phyloP scores from a whole-genome alignment of 768 basidiomycete genomes.

The Clavulina sp. region DNA sequence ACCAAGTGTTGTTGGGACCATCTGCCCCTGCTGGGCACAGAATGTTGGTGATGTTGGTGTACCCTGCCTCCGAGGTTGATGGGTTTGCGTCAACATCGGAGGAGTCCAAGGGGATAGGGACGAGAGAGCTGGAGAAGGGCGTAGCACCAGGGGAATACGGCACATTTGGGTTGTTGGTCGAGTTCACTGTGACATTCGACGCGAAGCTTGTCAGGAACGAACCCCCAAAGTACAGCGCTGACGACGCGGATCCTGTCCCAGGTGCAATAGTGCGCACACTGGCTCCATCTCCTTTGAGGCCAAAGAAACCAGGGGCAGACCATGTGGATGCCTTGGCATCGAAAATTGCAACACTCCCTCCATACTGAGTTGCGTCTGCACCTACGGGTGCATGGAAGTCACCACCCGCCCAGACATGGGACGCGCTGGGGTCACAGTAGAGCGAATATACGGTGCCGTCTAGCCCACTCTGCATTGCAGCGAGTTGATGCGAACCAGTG shows the following conservation, averaged over 20 bases:
- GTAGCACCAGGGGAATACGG: conserved; percentile 68
- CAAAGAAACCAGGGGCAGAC: conserved; percentile 65
- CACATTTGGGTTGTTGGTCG: conserved; percentile 69
- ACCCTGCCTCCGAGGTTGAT: conserved; percentile 40
- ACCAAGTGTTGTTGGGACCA: conserved; percentile 70
- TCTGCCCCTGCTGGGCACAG: conserved; percentile 78
- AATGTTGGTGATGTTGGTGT: conserved; percentile 45
- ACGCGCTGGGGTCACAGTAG: conserved; percentile 52
- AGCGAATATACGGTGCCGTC: conserved; percentile 57
- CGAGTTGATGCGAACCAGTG: conserved; percentile 36
- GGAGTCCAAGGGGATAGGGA: conserved; percentile 47
- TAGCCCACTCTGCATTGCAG: conserved; percentile 47
- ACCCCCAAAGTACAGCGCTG: conserved; percentile 74
- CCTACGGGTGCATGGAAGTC: conserved; percentile 26
- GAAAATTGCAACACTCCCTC: conserved; percentile 44
- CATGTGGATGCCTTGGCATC: conserved; percentile 45
- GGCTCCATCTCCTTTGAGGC: conserved; percentile 51
- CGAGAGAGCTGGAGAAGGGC: conserved; percentile 77
- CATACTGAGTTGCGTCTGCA: conserved; percentile 30
- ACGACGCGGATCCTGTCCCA: conserved; percentile 48
- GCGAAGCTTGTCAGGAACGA: conserved; percentile 65
- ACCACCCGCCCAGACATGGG: conserved; percentile 66
- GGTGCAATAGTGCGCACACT: conserved; percentile 60
- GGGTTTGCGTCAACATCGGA: conserved; percentile 42
- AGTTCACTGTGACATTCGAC: conserved; percentile 31